A percentile compares a stretch with the other conserved stretches of the same genome.
These are phyloP conservation scores for Turritis glabra DNA, from an alignment of 345 rosid genomes.

Conservation along the genomic window DNA sequence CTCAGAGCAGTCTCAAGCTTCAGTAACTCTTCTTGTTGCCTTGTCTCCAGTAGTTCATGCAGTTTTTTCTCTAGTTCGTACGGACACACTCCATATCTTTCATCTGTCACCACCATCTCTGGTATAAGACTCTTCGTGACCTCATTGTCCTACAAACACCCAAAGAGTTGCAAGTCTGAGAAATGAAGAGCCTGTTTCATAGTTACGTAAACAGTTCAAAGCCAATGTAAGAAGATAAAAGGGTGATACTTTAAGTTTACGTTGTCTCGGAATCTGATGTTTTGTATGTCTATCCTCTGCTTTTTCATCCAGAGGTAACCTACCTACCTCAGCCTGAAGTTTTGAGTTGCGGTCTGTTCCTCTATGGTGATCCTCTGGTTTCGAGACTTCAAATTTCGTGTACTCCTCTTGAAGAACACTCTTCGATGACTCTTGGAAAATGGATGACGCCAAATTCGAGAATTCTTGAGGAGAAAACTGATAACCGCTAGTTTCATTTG, in stretches of 20 bases:
- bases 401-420: conserved; percentile 37
- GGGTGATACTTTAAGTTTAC: conserved; percentile 40
- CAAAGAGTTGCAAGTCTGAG: not conserved
- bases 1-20: conserved; percentile 67
- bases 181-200: conserved; percentile 13
- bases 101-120: conserved; percentile 31
- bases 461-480: conserved; percentile 38
- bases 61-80: conserved; percentile 64
- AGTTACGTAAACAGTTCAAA: not conserved
- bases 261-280: conserved; percentile 27
- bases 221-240: conserved; percentile 4
- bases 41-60: conserved; percentile 61
- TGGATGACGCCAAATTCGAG: conserved; percentile 36
- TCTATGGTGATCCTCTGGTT: conserved; percentile 47
- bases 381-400: conserved; percentile 35
- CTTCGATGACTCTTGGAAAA: conserved; percentile 40
- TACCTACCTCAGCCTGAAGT: conserved; percentile 54
- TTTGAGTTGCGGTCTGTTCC: conserved; percentile 54
- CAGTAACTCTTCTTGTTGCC: conserved; percentile 67
- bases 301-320: conserved; percentile 44
- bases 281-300: conserved; percentile 39
- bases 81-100: conserved; percentile 56
- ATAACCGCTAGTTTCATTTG: conserved; percentile 26
- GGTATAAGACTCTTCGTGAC: conserved; percentile 1
- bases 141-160: conserved; percentile 20